Conservation (phyloP, 306 rosid genomes). For the Dalbergia cochinchinensis region DNA sequence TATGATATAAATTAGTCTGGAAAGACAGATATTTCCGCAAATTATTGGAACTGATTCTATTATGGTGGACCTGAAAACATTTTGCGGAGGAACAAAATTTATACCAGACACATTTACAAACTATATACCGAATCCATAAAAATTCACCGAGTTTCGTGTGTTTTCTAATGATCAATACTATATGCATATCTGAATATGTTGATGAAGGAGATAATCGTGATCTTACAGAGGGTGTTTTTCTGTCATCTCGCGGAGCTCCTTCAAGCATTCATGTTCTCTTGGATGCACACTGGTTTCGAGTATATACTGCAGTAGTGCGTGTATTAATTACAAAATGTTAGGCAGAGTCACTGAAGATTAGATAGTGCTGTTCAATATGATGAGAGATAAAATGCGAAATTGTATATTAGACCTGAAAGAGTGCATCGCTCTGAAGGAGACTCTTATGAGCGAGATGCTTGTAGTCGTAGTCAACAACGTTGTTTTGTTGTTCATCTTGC, state of each 20-base stretch:
- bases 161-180: too few relatives aligned
- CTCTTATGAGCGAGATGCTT: conserved; percentile 85
- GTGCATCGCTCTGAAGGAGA: conserved; percentile 92
- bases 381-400: neutral
- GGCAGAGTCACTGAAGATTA: neutral
- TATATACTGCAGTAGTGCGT: conserved; percentile 60
- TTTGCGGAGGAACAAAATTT: too few relatives aligned
- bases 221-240: conserved; percentile 80
- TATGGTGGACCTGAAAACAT: too few relatives aligned
- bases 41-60: too few relatives aligned
- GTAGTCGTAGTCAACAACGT: conserved; percentile 56
- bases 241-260: conserved; percentile 87
- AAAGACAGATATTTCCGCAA: neutral
- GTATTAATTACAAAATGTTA: neutral
- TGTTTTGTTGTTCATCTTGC: conserved; percentile 8
- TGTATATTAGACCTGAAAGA: conserved; percentile 65
- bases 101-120: too few relatives aligned
- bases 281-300: conserved; percentile 90
- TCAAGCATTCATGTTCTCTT: conserved; percentile 84
- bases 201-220: neutral
- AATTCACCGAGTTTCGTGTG: too few relatives aligned
- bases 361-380: too few relatives aligned
- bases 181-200: too few relatives aligned
- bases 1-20: neutral
- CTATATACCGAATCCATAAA: too few relatives aligned